Base-by-base conservation (phyloP, 2,329 filamentous ascomycete genomes). In the Pleoardoris graminearum region DNA sequence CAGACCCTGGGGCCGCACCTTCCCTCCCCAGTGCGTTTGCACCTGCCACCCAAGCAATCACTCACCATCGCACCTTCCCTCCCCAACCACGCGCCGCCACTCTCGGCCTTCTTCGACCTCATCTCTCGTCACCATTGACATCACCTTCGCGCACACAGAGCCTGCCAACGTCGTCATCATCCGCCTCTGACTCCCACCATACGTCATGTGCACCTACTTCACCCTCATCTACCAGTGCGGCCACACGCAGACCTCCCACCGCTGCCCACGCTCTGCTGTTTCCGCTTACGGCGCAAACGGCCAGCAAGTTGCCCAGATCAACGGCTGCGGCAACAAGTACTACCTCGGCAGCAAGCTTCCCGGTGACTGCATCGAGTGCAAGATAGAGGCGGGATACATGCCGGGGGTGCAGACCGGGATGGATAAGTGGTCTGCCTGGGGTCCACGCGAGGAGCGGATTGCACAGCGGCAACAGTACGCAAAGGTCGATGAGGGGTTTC, bases 171-270 rank as follows among this genome's bases (percentile, higher is more conserved):
- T 17, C 33, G 14, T 4, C 30, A 33, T 19, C 45, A 32, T n/a
- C n/a, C n/a, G n/a, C 16, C 36, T 12, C 38, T 10, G 8, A 25
- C 23, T 25, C 16, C 17, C 4, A 4, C 30, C 11, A 17, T 16
- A 7, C 33, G 16, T 16, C 17, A 59, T 59, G 56, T 59, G 56
- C 45, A 59, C 56, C 7, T 27, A 38, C 41, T 52, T 48, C 44
- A 50, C 45, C n/a, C 42, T 59, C 11, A 37, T 16, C 41, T 59
- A 59, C 33, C 30, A 17, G 1, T 59, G 56, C 48, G 21, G n/a
- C 1, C 53, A 56, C 53, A 43, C 30, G 2, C 25, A 30, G 17
- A 43, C 30, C 1, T 50, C 48, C 6, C 46, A 48, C 42, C 56
- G 56, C 45, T 59, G 56, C 27, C 38, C 51, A 2, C 32, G 35